Conservation (phyloP, 2,329 filamentous ascomycete species). For the Gaeumannomyces sp. region DNA sequence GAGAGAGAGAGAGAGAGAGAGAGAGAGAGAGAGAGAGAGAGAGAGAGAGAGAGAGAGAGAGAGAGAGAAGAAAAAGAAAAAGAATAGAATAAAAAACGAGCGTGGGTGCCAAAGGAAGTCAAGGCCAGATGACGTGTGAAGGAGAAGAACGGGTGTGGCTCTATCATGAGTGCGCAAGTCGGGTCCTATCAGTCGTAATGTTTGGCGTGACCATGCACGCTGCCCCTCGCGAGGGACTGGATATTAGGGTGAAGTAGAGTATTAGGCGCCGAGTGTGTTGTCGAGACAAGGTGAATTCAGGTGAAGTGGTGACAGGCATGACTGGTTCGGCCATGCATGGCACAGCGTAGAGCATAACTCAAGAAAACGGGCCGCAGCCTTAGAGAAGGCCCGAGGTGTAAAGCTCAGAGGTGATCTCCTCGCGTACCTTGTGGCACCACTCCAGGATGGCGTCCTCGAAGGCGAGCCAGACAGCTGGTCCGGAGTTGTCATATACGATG, state of each 20-base stretch:
- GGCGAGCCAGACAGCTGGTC: conserved; percentile 64
- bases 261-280: not conserved
- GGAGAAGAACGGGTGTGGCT: conserved; percentile 3
- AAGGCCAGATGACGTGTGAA: conserved; percentile 2
- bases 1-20: not conserved
- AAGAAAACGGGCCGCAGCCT: not conserved
- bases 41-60: not conserved
- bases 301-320: not conserved
- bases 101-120: not conserved
- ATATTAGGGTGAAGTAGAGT: not conserved
- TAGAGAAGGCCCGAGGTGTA: conserved; percentile 11
- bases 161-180: conserved; percentile 1
- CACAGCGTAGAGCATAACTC: too few species aligned
- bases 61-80: too few species aligned
- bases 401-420: conserved; percentile 72
- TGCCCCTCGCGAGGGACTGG: not conserved
- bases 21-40: not conserved
- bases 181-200: not conserved
- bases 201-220: not conserved
- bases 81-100: not conserved
- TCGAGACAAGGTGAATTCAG: not conserved
- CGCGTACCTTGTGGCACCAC: conserved; percentile 78
- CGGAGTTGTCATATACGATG: conserved; percentile 65
- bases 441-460: conserved; percentile 78
- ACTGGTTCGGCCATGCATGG: too few species aligned